These are phyloP conservation scores for Carex littledalei DNA, from an alignment of 176 grass and related monocot species.

Conservation along the genomic window DNA sequence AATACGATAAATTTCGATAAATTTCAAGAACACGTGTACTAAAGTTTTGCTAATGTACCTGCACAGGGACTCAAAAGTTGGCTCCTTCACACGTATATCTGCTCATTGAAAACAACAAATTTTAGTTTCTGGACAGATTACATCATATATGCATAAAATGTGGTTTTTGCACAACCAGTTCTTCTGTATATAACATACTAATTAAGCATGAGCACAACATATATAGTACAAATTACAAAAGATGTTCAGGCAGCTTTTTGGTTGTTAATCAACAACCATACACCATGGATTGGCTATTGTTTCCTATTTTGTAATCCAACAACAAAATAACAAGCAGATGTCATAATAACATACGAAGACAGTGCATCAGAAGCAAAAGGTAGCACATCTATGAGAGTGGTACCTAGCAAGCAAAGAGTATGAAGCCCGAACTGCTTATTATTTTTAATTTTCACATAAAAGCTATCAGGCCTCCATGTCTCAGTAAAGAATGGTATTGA, in stretches of 20 bases:
- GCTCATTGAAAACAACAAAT: neutral
- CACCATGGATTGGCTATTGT: neutral
- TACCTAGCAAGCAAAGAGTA: constrained; percentile 92
- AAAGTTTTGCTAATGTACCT: constrained; percentile 33
- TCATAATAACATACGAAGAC: neutral
- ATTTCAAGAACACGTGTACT: neutral
- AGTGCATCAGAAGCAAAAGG: neutral
- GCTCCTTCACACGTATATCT: constrained; percentile 98
- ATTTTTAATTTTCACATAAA: constrained; percentile 88
- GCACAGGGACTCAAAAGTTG: constrained; percentile 85
- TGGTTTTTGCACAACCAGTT: neutral
- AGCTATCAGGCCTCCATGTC: constrained; percentile 91
- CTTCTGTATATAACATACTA: neutral
- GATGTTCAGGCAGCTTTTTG: neutral
- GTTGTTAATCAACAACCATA: neutral
- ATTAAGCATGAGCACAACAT: constrained; percentile 11
- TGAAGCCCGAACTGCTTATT: constrained; percentile 71
- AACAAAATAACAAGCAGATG: neutral
- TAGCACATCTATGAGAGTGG: neutral
- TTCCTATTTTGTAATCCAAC: neutral
- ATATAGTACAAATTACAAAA: constrained; percentile 9
- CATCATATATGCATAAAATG: neutral
- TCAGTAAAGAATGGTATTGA: constrained; percentile 98
- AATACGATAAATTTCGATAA: neutral
- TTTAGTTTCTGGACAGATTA: neutral